Evolutionary conservation across 306 rosid species (phyloP).

Genomic region (Arachis stenosperma): DNA sequence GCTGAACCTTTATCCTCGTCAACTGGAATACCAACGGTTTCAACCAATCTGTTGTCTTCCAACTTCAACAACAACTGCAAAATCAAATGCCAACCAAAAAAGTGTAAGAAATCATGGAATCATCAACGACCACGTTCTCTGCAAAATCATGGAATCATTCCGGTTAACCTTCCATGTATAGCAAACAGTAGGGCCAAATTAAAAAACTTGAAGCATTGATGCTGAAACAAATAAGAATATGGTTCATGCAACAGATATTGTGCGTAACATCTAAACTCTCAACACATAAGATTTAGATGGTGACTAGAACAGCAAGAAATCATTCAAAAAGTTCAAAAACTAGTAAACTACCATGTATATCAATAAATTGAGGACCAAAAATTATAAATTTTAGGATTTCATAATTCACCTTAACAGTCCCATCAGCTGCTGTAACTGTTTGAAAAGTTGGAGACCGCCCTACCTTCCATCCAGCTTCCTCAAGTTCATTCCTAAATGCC

Average conservation of each 20-base stretch:
- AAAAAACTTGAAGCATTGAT: slow-evolving; percentile 16
- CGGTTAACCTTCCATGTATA: slow-evolving; percentile 19
- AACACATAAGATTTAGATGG: not conserved
- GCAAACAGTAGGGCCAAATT: slow-evolving; percentile 12
- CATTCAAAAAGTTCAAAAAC: slow-evolving; percentile 25
- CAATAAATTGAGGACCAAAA: slow-evolving; percentile 19
- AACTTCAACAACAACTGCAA: slow-evolving; percentile 86
- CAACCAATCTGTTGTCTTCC: slow-evolving; percentile 90
- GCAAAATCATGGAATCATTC: not conserved
- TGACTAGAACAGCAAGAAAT: slow-evolving; percentile 14
- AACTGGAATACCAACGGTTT: slow-evolving; percentile 96
- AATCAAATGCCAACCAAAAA: slow-evolving; percentile 22
- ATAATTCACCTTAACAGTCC: slow-evolving; percentile 77
- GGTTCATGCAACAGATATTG: slow-evolving; percentile 10
- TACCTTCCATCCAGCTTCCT: slow-evolving; percentile 93
- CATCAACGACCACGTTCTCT: slow-evolving; percentile 16
- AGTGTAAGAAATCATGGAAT: slow-evolving; percentile 20
- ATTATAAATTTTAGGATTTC: not conserved
- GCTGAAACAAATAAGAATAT: slow-evolving; percentile 9
- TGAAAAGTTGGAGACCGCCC: slow-evolving; percentile 82
- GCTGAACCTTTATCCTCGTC: slow-evolving; percentile 55
- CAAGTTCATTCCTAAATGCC: slow-evolving; percentile 80
- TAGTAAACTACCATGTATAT: not conserved
- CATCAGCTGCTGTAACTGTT: slow-evolving; percentile 80
- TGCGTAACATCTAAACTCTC: slow-evolving; percentile 1